Evolutionary conservation across 208 protist species (phyloP), one percentile per base, ranked within the genome.

Genomic region (Trypanosoma mega): DNA sequence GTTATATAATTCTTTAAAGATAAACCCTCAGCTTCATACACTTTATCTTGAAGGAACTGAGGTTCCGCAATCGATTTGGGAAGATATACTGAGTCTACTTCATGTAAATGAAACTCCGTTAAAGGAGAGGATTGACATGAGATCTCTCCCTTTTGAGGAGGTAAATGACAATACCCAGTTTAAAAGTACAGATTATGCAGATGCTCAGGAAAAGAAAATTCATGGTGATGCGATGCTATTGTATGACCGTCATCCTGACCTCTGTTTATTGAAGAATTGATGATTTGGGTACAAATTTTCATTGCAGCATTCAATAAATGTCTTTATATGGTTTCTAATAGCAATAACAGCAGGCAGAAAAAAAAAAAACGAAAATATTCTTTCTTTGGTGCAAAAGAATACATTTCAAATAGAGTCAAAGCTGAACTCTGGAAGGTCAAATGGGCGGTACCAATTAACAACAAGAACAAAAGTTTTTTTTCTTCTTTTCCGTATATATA

Each of bases 91-190:
- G 18, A 80, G 74, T 49, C 75, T 94, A 43, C 62, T 94, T 55
- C 85, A 90, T 61, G 76, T 94, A n/a, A 94, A 94, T 58, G 73
- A 90, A 56, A 82, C 76, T 0, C 69, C 74, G 1, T 54, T 85
- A 14, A 72, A 59, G 12, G 68, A 74, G 9, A 51, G 60, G 37
- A 72, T 81, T 9, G 71, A 92, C 48, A 82, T 92, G 80, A 76
- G 76, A 33, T 30, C n/a, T 26, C 43, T 69, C 60, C 58, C 33
- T 18, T 27, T 94, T n/a, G 57, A 78, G 9, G 72, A 90, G 2
- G 27, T 92, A 23, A 59, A 78, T 44, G 76, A 90, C 51, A 50
- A 74, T 7, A 73, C 63, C 24, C 81, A 87, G 67, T 94, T 94
- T 67, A 63, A 61, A 23, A 83, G 68, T 33, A 92, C 84, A 8